phyloP scores from a whole-genome alignment of 305 asterid species.

The Lippia alba region DNA sequence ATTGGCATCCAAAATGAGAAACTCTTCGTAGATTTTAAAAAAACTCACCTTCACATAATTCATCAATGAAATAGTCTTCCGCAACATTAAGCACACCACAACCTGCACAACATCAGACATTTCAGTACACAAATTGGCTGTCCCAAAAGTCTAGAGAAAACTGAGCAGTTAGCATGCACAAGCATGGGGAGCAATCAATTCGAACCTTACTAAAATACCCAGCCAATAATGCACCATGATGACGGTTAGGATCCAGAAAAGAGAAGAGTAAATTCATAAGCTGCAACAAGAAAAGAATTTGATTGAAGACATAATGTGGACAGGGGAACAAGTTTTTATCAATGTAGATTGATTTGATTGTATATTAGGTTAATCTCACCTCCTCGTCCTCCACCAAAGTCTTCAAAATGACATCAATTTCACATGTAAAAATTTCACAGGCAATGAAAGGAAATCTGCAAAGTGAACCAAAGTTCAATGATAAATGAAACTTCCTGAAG shows the following conservation, averaged over 20 bases:
- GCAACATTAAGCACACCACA: constrained; percentile 89
- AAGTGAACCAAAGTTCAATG: constrained; percentile 31
- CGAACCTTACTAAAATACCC: constrained; percentile 98
- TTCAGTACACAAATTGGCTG: constrained; percentile 39
- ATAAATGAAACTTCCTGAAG: constrained; percentile 30
- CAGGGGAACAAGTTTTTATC: constrained; percentile 22
- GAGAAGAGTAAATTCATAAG: constrained; percentile 95
- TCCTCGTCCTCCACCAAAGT: constrained; percentile 95
- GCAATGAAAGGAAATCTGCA: constrained; percentile 97
- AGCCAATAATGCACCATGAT: constrained; percentile 89
- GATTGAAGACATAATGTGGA: constrained; percentile 34
- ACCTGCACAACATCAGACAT: constrained; percentile 61
- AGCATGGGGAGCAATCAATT: constrained; percentile 26
- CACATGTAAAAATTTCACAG: constrained; percentile 95
- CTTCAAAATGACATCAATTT: constrained; percentile 95
- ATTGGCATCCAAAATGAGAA: constrained; percentile 14
- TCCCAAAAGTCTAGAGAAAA: constrained; percentile 24
- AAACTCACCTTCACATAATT: constrained; percentile 86
- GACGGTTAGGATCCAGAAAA: constrained; percentile 85
- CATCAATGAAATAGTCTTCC: constrained; percentile 87
- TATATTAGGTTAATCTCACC: constrained; percentile 49
- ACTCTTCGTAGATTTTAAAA: background rate
- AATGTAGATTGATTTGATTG: constrained; percentile 28
- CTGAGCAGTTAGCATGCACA: constrained; percentile 7
- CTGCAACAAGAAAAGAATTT: constrained; percentile 54